These are phyloP conservation scores for Fusarium liriodendri DNA, from an alignment of 2,329 filamentous ascomycete genomes.

Conservation along the genomic window DNA sequence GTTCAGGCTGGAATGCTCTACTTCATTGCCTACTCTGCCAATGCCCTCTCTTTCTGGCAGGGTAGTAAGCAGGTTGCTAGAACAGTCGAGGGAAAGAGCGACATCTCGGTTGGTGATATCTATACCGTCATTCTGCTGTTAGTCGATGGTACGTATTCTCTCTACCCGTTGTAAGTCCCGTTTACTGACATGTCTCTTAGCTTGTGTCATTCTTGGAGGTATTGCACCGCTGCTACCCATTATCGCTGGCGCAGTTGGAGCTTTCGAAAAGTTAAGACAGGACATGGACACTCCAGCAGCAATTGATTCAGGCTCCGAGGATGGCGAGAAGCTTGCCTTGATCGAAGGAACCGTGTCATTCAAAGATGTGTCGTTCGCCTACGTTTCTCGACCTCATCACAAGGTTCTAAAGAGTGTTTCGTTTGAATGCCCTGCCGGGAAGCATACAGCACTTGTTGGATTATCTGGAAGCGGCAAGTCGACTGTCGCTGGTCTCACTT, in stretches of 20 bases:
- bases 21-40: constrained; percentile 75
- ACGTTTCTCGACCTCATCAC: constrained; percentile 56
- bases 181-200: constrained; percentile 44
- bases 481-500: constrained; percentile 65
- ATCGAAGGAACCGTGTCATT: constrained; percentile 54
- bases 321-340: constrained; percentile 55
- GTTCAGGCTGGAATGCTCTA: constrained; percentile 71
- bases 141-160: constrained; percentile 61
- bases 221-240: constrained; percentile 73
- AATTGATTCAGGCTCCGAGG: constrained; percentile 56
- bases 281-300: constrained; percentile 65
- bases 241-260: constrained; percentile 66
- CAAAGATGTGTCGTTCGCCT: constrained; percentile 57
- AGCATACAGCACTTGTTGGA: constrained; percentile 68
- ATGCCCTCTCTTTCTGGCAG: constrained; percentile 76
- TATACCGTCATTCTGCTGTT: constrained; percentile 75
- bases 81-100: constrained; percentile 48
- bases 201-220: constrained; percentile 71
- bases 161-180: too few relatives aligned
- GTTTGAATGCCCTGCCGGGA: constrained; percentile 60
- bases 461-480: constrained; percentile 69
- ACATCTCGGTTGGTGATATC: constrained; percentile 58
- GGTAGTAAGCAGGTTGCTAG: constrained; percentile 65
- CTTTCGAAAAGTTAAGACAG: constrained; percentile 67
- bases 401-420: constrained; percentile 57